Evolutionary conservation across 257 asterid species (phyloP).

Genomic region (Gentiana macrophylla): DNA sequence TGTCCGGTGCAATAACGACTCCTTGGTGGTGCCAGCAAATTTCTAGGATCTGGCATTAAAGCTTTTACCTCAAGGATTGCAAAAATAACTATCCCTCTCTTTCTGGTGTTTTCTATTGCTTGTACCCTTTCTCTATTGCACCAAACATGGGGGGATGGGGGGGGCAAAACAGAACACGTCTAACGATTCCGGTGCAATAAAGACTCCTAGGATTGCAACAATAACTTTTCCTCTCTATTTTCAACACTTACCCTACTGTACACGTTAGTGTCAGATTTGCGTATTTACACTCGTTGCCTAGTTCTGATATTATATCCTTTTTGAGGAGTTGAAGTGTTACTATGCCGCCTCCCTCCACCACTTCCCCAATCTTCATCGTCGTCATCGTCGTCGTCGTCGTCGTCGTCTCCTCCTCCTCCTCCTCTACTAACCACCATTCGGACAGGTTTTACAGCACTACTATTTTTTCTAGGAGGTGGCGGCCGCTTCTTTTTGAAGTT

Average conservation of each 20-base stretch:
- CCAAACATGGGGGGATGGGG: no score
- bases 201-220: no score
- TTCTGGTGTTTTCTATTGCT: conserved; percentile 1
- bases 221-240: no score
- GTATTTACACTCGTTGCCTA: conserved; percentile 74
- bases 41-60: conserved; percentile 2
- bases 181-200: no score
- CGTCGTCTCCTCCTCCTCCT: conserved; percentile 13
- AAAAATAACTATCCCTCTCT: conserved; percentile 4
- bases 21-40: background rate
- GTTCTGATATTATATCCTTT: conserved; percentile 41
- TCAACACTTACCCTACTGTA: conserved; percentile 42
- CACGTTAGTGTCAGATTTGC: conserved; percentile 51
- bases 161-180: no score
- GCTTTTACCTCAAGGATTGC: conserved; percentile 3
- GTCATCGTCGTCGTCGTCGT: conserved; percentile 20
- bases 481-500: conserved; percentile 33
- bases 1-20: background rate
- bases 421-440: no score
- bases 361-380: conserved; percentile 23
- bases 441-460: conserved; percentile 14
- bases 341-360: conserved; percentile 29
- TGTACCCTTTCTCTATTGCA: background rate
- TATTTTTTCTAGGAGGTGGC: conserved; percentile 20
- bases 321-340: conserved; percentile 37